Percentiles rank a stretch among this genome's conserved stretches.
phyloP scores from a whole-genome alignment of 805 yeast genomes.

The Teunomyces stri region DNA sequence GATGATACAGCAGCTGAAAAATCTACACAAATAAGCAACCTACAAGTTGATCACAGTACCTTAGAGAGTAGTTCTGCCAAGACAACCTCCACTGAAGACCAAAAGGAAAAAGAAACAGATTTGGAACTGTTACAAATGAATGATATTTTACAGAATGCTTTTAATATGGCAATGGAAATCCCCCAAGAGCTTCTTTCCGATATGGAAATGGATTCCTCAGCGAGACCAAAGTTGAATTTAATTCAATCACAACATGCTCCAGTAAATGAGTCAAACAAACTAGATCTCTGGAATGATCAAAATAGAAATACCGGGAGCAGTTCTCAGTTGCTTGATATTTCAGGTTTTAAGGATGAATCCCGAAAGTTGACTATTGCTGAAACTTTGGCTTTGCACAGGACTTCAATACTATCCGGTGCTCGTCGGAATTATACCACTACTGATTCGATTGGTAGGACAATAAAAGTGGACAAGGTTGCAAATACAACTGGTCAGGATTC shows the following conservation, averaged over 20 bases:
- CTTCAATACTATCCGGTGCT: conserved; percentile 36
- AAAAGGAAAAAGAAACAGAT: conserved; percentile 34
- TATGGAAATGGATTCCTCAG: conserved; percentile 24
- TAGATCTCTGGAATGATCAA: conserved; percentile 4
- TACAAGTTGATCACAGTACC: neutral
- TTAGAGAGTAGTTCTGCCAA: neutral
- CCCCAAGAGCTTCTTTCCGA: conserved; percentile 46
- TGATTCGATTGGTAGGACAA: conserved; percentile 24
- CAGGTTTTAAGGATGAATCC: neutral
- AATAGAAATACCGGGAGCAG: conserved; percentile 10
- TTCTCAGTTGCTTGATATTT: neutral
- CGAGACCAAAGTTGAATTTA: conserved; percentile 1
- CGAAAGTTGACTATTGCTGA: conserved; percentile 53
- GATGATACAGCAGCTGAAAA: conserved; percentile 12
- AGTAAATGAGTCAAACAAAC: neutral
- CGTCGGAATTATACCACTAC: conserved; percentile 28
- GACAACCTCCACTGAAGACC: neutral
- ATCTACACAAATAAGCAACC: neutral
- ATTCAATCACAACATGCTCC: neutral
- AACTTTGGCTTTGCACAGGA: conserved; percentile 53
- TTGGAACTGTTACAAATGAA: conserved; percentile 59
- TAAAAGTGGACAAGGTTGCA: conserved; percentile 14
- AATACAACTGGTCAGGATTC: neutral
- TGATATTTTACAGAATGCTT: conserved; percentile 73
- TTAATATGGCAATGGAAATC: conserved; percentile 71